Conservation (phyloP, 2,329 filamentous ascomycete species). For the Hypoxylon sp. region DNA sequence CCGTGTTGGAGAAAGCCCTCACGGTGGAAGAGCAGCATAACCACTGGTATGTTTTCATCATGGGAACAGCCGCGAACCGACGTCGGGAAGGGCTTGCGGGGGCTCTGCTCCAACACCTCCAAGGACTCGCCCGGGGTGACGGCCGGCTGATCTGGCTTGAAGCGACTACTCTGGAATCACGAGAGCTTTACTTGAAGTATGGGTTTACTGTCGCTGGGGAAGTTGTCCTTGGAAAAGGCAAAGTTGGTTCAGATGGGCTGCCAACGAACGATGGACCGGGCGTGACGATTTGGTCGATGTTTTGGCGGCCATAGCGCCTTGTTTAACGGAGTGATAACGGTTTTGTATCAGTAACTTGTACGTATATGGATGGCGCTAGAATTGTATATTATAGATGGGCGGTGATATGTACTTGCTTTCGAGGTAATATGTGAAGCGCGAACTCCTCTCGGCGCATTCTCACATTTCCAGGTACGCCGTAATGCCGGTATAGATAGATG, state of each 20-base stretch:
- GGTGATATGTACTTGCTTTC: too few species aligned
- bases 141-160: slow-evolving; percentile 3
- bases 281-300: slow-evolving; percentile 25
- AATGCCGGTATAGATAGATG: neutral
- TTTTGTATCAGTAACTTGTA: too few species aligned
- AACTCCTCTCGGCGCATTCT: neutral
- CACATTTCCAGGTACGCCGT: neutral
- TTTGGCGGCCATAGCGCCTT: slow-evolving; percentile 28
- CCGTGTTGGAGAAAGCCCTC: slow-evolving; percentile 1
- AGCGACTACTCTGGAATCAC: neutral
- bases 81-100: slow-evolving; percentile 21
- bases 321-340: too few species aligned
- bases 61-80: slow-evolving; percentile 48
- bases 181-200: slow-evolving; percentile 6
- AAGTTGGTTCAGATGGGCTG: slow-evolving; percentile 14
- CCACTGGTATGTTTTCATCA: slow-evolving; percentile 23
- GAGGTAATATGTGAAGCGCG: neutral
- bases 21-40: slow-evolving; percentile 4
- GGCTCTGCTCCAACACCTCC: slow-evolving; percentile 12
- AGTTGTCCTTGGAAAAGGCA: slow-evolving; percentile 18
- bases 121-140: slow-evolving; percentile 6
- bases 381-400: too few species aligned
- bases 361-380: too few species aligned
- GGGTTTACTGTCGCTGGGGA: slow-evolving; percentile 13
- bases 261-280: slow-evolving; percentile 14